Evolutionary conservation across 805 yeast species (phyloP).

Genomic region (Debaryomyces tyrocola): DNA sequence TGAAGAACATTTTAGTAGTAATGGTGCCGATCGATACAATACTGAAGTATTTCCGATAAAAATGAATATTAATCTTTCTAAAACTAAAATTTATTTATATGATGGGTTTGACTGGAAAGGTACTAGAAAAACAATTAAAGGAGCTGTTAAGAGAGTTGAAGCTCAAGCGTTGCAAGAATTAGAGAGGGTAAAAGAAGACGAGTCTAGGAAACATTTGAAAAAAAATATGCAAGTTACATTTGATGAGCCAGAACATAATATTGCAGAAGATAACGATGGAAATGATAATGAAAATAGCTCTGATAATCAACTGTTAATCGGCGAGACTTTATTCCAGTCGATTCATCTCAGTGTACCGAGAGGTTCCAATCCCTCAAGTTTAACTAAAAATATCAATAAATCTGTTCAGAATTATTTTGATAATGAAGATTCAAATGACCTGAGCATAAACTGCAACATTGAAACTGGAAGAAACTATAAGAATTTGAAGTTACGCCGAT

Average conservation of each 20-base stretch:
- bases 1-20: constrained; percentile 25
- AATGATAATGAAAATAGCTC: constrained; percentile 8
- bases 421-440: constrained; percentile 7
- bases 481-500: constrained; percentile 62
- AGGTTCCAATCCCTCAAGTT: constrained; percentile 42
- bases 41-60: constrained; percentile 20
- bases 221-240: constrained; percentile 1
- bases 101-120: constrained; percentile 95
- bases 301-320: constrained; percentile 34
- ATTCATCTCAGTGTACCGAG: constrained; percentile 65
- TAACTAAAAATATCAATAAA: constrained; percentile 56
- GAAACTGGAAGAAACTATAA: constrained; percentile 34
- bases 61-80: constrained; percentile 36
- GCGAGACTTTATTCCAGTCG: constrained; percentile 74
- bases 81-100: constrained; percentile 50
- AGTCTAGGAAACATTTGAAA: not conserved
- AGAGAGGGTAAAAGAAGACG: constrained; percentile 1
- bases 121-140: constrained; percentile 65
- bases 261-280: constrained; percentile 6
- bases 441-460: constrained; percentile 18
- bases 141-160: constrained; percentile 66
- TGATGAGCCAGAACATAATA: not conserved
- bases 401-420: constrained; percentile 25
- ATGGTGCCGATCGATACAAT: not conserved
- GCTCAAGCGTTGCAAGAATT: constrained; percentile 36